Base-by-base conservation (phyloP, 306 rosid genomes). In the Coriaria nepalensis region DNA sequence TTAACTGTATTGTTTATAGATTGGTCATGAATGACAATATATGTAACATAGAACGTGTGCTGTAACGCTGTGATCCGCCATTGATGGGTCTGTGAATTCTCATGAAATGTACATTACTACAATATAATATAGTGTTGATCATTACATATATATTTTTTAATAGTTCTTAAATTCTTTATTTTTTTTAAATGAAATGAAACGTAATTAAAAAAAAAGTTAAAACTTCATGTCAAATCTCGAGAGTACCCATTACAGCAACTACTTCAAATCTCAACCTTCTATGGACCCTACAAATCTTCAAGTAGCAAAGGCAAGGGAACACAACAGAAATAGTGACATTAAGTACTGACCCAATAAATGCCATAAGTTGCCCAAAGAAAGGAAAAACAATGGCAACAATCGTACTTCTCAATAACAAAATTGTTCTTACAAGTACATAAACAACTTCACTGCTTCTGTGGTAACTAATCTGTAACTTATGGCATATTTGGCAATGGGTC, bases 401-500 rank as follows among this genome's bases (percentile, higher is more conserved):
- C 13, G 14, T 38, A 6, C 46, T 53, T 46, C 33, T 53, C 13
- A 13, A 12, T 8, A 53, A 35, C 9, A 53, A 37, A 6, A 58
- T 9, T 11, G 55, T 46, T 10, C 41, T 35, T 9, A 40, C 8
- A 47, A 58, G 10, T 6, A 58, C 49, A 33, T 13, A 37, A 37
- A 38, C 32, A 39, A n/a, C 8, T 50, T 20, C 29, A 20, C 29
- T 20, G 1, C 13, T 38, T 37, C 4, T 57, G 4, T 46, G n/a
- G 53, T 8, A 39, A 0, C 11, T 4, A 7, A 11, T n/a, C 9
- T 53, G 53, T 29, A 57, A 57, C 5, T 11, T 7, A 6, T 10
- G 5, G 63, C 55, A 47, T 48, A 58, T 32, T 58, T 48, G 9
- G 52, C 33, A 2, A 58, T 13, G 5, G 63, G 63, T 15, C 52